Evolutionary conservation across 1,139 yeast species (phyloP).

Genomic region (Yamadazyma atlantica): DNA sequence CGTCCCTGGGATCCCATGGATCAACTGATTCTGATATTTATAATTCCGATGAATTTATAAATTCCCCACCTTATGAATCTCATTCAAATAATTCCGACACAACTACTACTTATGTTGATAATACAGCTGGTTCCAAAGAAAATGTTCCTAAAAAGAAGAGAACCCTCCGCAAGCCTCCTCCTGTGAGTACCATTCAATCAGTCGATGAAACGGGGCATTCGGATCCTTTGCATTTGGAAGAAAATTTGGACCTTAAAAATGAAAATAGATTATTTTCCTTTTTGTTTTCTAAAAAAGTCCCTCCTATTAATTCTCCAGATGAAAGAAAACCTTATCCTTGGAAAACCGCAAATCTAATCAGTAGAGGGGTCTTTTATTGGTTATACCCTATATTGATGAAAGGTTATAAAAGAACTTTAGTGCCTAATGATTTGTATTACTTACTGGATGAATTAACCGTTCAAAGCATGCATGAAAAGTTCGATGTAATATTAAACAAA

Average conservation of each 20-base stretch:
- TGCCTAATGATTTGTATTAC: slow-evolving; percentile 40
- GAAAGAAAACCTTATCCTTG: slow-evolving; percentile 42
- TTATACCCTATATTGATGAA: slow-evolving; percentile 38
- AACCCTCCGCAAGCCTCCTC: slow-evolving; percentile 8
- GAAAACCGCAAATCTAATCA: slow-evolving; percentile 25
- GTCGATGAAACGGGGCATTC: slow-evolving; percentile 4
- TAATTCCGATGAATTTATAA: slow-evolving; percentile 8
- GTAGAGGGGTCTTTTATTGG: slow-evolving; percentile 40
- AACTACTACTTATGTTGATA: slow-evolving; percentile 18
- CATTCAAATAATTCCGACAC: slow-evolving; percentile 17
- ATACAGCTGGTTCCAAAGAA: slow-evolving; percentile 1
- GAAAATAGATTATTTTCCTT: slow-evolving; percentile 33
- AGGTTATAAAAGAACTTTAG: slow-evolving; percentile 45
- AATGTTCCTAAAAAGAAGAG: slow-evolving; percentile 4
- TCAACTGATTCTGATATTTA: slow-evolving; percentile 6
- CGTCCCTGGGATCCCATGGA: slow-evolving; percentile 6
- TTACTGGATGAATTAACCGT: slow-evolving; percentile 41
- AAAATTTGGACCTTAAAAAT: slow-evolving; percentile 19
- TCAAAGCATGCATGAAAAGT: slow-evolving; percentile 36
- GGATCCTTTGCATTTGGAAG: slow-evolving; percentile 11
- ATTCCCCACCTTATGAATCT: slow-evolving; percentile 7
- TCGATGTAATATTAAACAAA: slow-evolving; percentile 24
- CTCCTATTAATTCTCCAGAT: slow-evolving; percentile 34
- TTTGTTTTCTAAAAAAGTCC: slow-evolving; percentile 35
- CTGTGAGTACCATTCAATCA: slow-evolving; percentile 13